A percentile compares a stretch with the other conserved stretches of the same genome.
Evolutionary conservation across 208 protist species (phyloP).

Genomic region (Crithidia expoeki): DNA sequence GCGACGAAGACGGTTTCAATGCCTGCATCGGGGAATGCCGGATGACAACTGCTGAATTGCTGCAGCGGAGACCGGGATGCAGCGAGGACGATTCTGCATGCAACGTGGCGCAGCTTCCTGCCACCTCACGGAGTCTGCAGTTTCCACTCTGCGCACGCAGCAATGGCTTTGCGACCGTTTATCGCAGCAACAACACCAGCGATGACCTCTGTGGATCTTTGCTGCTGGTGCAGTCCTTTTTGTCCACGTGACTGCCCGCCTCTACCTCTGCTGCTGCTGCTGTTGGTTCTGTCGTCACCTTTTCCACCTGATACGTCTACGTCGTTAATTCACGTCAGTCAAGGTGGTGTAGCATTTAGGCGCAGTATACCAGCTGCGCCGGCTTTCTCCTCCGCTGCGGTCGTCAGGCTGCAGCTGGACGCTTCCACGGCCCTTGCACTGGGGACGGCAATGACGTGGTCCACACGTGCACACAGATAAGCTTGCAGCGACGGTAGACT

Average conservation of each 20-base stretch:
- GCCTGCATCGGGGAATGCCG: constrained; percentile 6
- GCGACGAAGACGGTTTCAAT: constrained; percentile 15
- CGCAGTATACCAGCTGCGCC: not conserved
- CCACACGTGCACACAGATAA: not conserved
- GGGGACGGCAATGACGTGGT: not conserved
- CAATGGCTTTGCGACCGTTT: not conserved
- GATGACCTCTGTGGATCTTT: not conserved
- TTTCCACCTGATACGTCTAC: too few species aligned
- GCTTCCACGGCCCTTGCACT: not conserved
- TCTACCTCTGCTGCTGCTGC: not conserved
- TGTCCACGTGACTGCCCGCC: not conserved
- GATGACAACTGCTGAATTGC: not conserved
- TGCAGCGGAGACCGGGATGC: not conserved
- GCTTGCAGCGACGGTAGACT: too few species aligned
- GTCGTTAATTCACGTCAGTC: too few species aligned
- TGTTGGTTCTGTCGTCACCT: too few species aligned
- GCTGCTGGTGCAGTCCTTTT: constrained; percentile 5
- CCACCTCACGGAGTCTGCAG: not conserved
- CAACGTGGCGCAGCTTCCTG: not conserved
- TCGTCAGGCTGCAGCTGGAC: not conserved
- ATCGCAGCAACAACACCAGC: not conserved
- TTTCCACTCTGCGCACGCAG: not conserved
- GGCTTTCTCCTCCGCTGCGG: not conserved
- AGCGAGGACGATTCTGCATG: not conserved
- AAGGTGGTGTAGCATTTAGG: not conserved